These are phyloP conservation scores for Leccinum pachyderme DNA, from an alignment of 1,284 basidiomycete genomes.

Conservation along the genomic window DNA sequence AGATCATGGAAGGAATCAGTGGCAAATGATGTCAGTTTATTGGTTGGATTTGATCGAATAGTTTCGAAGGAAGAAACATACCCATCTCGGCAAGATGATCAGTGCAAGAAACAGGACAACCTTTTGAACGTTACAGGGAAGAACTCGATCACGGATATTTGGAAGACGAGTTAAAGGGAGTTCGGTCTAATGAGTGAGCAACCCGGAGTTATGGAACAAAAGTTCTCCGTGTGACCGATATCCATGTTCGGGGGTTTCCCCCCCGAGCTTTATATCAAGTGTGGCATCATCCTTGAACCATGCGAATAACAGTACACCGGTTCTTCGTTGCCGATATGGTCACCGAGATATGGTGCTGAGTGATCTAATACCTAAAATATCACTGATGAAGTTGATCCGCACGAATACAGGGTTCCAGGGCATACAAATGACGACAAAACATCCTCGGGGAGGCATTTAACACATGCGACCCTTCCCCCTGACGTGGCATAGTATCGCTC, in stretches of 20 bases:
- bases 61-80: background rate
- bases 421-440: background rate
- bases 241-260: background rate
- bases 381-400: background rate
- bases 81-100: background rate
- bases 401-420: background rate
- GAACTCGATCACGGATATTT: too few relatives aligned
- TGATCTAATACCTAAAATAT: background rate
- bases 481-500: background rate
- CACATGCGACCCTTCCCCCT: background rate
- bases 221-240: background rate
- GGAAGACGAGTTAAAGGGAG: background rate
- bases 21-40: background rate
- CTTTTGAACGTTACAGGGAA: background rate
- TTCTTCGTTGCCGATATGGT: background rate
- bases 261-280: conserved; percentile 10
- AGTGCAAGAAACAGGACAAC: background rate
- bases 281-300: conserved; percentile 14
- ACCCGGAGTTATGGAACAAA: background rate
- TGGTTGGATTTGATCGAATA: background rate
- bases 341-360: background rate
- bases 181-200: background rate
- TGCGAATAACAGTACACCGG: background rate
- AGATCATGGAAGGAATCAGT: background rate
- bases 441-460: background rate